Evolutionary conservation across 805 yeast genomes (phyloP).

Genomic region (Pichia thaimueangensis): DNA sequence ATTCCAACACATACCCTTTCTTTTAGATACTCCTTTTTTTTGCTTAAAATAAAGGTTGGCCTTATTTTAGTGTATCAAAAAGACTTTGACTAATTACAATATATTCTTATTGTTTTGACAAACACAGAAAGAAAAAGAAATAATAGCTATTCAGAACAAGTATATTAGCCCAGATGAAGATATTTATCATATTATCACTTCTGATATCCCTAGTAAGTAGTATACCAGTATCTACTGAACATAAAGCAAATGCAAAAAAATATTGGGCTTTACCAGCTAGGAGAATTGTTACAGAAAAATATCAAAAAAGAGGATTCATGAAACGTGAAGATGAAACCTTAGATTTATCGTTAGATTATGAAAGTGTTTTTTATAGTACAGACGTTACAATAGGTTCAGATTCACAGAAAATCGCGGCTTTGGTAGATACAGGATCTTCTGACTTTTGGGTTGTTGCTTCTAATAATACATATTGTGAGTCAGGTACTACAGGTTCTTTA

Average conservation of each 20-base stretch:
- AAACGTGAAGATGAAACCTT: conserved; percentile 21
- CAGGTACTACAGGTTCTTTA: conserved; percentile 14
- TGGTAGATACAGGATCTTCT: conserved; percentile 71
- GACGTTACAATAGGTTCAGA: conserved; percentile 50
- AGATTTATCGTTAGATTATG: conserved; percentile 32
- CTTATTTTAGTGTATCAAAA: no score
- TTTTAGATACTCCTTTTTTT: no score
- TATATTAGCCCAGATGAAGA: no score
- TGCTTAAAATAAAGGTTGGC: no score
- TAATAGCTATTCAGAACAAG: no score
- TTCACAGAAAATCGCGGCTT: conserved; percentile 44
- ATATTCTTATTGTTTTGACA: no score
- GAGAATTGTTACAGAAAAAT: conserved; percentile 5
- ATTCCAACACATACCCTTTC: no score
- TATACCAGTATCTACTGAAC: not conserved
- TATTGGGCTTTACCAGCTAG: conserved; percentile 20
- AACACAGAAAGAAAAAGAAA: no score
- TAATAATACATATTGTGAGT: conserved; percentile 40
- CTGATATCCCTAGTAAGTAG: no score
- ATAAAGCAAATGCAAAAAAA: not conserved
- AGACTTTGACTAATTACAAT: no score
- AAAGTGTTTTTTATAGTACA: conserved; percentile 39
- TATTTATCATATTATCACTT: no score
- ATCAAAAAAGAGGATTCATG: not conserved
- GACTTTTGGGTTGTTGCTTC: conserved; percentile 61